Percentiles rank a stretch among this genome's conserved stretches.
These are phyloP conservation scores for Fusarium nurragi DNA, from an alignment of 2,329 filamentous ascomycete genomes.

Conservation along the genomic window DNA sequence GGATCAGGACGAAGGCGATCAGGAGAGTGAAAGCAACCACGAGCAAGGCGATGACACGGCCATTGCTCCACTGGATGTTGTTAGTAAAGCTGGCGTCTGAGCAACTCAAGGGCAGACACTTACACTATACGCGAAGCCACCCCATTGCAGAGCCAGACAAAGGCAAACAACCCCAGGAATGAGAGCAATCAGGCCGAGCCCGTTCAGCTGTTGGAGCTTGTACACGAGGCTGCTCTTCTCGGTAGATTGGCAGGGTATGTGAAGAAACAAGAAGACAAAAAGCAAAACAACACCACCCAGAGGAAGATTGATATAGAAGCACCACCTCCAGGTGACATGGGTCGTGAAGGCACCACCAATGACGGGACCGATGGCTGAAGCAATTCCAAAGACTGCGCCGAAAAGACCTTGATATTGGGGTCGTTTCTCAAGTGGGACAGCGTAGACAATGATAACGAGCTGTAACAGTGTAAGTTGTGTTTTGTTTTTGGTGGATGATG, in stretches of 20 bases:
- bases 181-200: constrained; percentile 60
- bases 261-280: constrained; percentile 41
- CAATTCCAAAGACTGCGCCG: constrained; percentile 54
- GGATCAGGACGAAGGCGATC: constrained; percentile 52
- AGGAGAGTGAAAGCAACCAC: constrained; percentile 53
- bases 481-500: too few species aligned
- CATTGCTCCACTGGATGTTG: not conserved
- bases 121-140: constrained; percentile 24
- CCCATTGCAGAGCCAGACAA: constrained; percentile 60
- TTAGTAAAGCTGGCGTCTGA: not conserved
- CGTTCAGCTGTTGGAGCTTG: constrained; percentile 7
- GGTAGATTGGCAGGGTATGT: constrained; percentile 20
- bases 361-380: constrained; percentile 45
- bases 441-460: constrained; percentile 37
- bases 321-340: too few species aligned
- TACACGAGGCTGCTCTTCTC: constrained; percentile 23
- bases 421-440: constrained; percentile 53
- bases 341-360: too few species aligned
- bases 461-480: not conserved
- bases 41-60: constrained; percentile 46
- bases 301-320: constrained; percentile 50
- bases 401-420: constrained; percentile 44
- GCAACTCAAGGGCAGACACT: not conserved
- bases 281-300: constrained; percentile 46
- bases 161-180: constrained; percentile 62